Evolutionary conservation across 257 asterid species (phyloP).

Genomic region (Solanum habrochaites): DNA sequence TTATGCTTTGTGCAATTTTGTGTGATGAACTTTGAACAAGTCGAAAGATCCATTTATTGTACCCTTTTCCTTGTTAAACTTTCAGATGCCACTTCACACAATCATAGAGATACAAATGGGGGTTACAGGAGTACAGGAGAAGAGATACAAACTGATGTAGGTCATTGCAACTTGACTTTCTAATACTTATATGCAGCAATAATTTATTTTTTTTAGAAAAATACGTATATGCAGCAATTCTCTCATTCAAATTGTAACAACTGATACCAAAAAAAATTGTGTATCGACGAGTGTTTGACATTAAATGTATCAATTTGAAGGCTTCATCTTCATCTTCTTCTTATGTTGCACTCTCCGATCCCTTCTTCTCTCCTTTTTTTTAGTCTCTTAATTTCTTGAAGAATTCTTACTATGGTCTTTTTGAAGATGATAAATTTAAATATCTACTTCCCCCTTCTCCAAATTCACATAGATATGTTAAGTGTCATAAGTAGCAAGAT

Average conservation of each 20-base stretch:
- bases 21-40: neutral
- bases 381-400: neutral
- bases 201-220: too few relatives aligned
- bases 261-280: neutral
- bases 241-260: neutral
- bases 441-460: neutral
- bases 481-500: neutral
- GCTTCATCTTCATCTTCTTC: neutral
- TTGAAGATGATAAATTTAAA: neutral
- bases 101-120: slow-evolving; percentile 99
- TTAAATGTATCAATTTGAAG: neutral
- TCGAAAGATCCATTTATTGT: neutral
- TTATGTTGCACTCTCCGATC: neutral
- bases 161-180: neutral
- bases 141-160: slow-evolving; percentile 90
- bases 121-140: slow-evolving; percentile 96
- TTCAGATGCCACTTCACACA: slow-evolving; percentile 93
- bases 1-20: neutral
- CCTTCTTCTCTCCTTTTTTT: neutral
- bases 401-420: neutral
- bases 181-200: neutral
- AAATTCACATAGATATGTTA: neutral
- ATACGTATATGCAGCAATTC: neutral
- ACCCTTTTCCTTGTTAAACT: neutral
- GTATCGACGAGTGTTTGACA: neutral